phyloP scores from a whole-genome alignment of 176 grass and related monocot genomes.

The Urochloa ruziziensis region DNA sequence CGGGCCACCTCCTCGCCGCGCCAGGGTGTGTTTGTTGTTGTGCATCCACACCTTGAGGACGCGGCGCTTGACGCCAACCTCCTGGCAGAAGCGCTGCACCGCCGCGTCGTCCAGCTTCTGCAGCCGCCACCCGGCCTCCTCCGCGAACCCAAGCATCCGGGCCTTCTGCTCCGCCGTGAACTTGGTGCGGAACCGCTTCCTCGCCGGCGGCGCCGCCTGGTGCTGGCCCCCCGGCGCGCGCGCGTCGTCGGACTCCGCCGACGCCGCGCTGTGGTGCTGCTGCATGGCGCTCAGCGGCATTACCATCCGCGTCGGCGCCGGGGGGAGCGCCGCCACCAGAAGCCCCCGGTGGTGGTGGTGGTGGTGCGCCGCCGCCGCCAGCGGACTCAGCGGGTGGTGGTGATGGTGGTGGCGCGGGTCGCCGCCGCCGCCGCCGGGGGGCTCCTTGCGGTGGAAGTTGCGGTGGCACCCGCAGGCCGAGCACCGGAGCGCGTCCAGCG shows the following conservation, averaged over 20 bases:
- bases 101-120: constrained; percentile 73
- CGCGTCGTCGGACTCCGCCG: constrained; percentile 79
- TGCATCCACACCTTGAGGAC: constrained; percentile 97
- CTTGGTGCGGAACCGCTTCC: constrained; percentile 81
- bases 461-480: constrained; percentile 87
- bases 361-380: constrained; percentile 18
- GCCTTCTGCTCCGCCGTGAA: constrained; percentile 85
- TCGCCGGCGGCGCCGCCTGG: neutral
- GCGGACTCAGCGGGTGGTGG: constrained; percentile 25
- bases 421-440: neutral
- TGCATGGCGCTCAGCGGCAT: constrained; percentile 85
- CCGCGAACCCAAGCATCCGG: constrained; percentile 74
- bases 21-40: constrained; percentile 86
- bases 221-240: neutral
- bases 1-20: constrained; percentile 32
- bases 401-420: neutral
- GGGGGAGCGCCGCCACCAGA: constrained; percentile 31
- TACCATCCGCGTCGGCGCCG: constrained; percentile 53
- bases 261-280: constrained; percentile 32
- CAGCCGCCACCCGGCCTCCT: constrained; percentile 76
- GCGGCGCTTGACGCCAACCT: constrained; percentile 82
- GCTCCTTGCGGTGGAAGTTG: constrained; percentile 92
- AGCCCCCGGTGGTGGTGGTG: constrained; percentile 36
- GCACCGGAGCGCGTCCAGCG: constrained; percentile 72
- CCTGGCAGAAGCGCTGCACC: constrained; percentile 85